Percentiles rank a stretch among this genome's conserved stretches.
Conservation (phyloP, 2,329 filamentous ascomycete species). For the Aspergillus pseudoterreus region DNA sequence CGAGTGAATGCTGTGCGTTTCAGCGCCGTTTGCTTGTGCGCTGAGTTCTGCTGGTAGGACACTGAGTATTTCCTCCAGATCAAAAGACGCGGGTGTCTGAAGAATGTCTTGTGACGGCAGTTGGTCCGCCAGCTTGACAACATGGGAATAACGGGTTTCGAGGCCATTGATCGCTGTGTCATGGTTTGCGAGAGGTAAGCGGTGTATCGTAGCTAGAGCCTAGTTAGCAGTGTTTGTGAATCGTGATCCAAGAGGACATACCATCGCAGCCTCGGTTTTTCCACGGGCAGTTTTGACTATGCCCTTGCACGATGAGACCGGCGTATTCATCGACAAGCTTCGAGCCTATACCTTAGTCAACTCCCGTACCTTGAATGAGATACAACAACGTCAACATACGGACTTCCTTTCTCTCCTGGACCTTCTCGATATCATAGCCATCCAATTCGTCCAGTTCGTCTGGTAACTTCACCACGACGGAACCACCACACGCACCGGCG, state of each 20-base stretch:
- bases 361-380: background rate
- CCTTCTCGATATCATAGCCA: conserved; percentile 40
- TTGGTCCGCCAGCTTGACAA: conserved; percentile 37
- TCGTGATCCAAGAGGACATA: conserved; percentile 33
- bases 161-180: conserved; percentile 56
- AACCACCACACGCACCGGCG: conserved; percentile 72
- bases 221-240: conserved; percentile 13
- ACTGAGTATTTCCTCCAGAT: conserved; percentile 28
- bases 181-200: conserved; percentile 62
- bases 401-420: conserved; percentile 41
- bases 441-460: conserved; percentile 59
- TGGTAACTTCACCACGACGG: conserved; percentile 75
- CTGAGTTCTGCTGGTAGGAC: conserved; percentile 26
- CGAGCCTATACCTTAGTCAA: conserved; percentile 41
- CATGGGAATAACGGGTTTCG: conserved; percentile 60
- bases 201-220: conserved; percentile 59
- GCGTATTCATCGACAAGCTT: conserved; percentile 73
- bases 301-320: conserved; percentile 68
- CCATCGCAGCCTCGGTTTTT: conserved; percentile 81
- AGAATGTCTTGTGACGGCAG: conserved; percentile 30
- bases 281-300: conserved; percentile 83
- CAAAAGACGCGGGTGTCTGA: conserved; percentile 28
- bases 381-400: conserved; percentile 28
- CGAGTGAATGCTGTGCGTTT: conserved; percentile 14
- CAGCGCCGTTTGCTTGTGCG: background rate